A percentile compares a stretch with the other conserved stretches of the same genome.
Conservation (phyloP, 306 rosid genomes). For the Pterocarpus santalinus region DNA sequence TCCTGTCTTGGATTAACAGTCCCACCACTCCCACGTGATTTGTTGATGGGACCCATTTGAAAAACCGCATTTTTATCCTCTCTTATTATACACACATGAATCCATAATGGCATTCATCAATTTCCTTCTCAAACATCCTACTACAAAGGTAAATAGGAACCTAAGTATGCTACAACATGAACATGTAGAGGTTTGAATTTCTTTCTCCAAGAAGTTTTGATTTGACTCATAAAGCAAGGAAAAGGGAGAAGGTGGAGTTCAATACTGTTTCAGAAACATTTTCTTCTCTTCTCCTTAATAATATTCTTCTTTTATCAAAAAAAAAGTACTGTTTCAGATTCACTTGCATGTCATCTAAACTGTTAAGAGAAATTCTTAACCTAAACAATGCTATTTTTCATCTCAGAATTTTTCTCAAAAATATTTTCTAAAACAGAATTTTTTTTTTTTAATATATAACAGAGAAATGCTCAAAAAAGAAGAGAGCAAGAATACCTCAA, state of each 20-base stretch:
- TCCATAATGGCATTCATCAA: conserved; percentile 2
- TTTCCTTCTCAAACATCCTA: conserved; percentile 26
- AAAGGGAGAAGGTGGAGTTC: background rate
- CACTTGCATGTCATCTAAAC: conserved; percentile 14
- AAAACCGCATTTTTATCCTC: conserved; percentile 29
- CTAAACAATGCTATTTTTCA: background rate
- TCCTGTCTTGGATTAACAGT: background rate
- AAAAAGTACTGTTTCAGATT: background rate
- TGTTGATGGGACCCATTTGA: conserved; percentile 39
- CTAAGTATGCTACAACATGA: conserved; percentile 11
- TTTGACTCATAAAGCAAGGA: conserved; percentile 32
- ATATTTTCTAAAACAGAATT: background rate
- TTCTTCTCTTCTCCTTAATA: too few species aligned
- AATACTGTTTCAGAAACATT: too few species aligned
- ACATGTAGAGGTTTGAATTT: conserved; percentile 32
- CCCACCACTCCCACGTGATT: background rate
- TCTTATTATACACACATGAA: background rate
- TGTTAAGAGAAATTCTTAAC: background rate
- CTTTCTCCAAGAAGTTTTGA: conserved; percentile 12
- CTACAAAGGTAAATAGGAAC: conserved; percentile 33
- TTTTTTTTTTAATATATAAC: conserved; percentile 7
- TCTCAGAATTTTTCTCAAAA: conserved; percentile 2
- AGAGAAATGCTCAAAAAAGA: conserved; percentile 8
- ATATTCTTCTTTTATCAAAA: too few species aligned
- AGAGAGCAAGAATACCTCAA: conserved; percentile 68